Base-by-base conservation (phyloP, 441 rosid genomes). In the Flueggea neowawraea region DNA sequence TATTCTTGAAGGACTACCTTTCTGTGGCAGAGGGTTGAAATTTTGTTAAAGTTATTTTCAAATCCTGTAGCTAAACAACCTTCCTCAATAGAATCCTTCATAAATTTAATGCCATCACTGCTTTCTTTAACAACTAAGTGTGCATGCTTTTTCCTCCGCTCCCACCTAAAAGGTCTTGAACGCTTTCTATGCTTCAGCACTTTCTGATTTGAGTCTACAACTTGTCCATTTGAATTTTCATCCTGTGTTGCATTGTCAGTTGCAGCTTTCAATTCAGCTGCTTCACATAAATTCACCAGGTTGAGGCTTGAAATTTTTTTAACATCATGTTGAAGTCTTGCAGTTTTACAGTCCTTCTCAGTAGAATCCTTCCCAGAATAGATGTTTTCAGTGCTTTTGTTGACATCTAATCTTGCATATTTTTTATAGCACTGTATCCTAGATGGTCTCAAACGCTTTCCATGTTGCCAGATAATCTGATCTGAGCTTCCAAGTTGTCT, bases 371-470 rank as follows among this genome's bases (percentile, higher is more conserved):
- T 66, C 41, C 59, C 4, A 15, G 54, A 31, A 63, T 55, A 52
- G 50, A 22, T 57, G 33, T 17, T 31, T n/a, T 58, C 55, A 54
- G 55, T 62, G 58, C 60, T 62, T 69, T 61, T 77, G 70, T 62
- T 71, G 60, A 28, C 55, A 58, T 67, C 71, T 62, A 60, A 41
- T 57, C 31, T 55, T 54, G 63, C 78, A 69, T 54, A 71, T 75
- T 61, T 82, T 67, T 61, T 78, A 52, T 47, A 10, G 16, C 82
- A 83, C 73, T 74, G 81, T 80, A 82, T 76, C 54, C 70, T 70
- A 73, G 82, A 81, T 39, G 77, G 70, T 72, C 90, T 80, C 53
- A 51, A 68, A 59, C 77, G 79, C 75, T 80, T 80, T 63, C 53
- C 70, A n/a, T 44, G 64, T 57, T 78, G 73, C 31, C 16, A 17